Base-by-base conservation (phyloP, 345 rosid species). In the Viola odorata region DNA sequence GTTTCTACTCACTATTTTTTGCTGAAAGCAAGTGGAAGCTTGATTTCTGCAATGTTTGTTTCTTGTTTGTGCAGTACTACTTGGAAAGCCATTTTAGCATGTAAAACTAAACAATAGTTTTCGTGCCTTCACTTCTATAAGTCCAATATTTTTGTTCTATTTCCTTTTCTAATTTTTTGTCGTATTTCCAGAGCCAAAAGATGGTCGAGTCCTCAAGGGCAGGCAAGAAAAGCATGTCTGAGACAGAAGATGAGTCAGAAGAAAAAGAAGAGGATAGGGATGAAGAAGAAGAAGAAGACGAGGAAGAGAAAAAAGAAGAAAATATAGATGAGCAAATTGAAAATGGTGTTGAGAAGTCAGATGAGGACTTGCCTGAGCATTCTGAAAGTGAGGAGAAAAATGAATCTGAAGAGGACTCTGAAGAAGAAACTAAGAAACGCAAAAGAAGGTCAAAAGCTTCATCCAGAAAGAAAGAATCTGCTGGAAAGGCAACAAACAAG, bases 321-420 rank as follows among this genome's bases (percentile, higher is more conserved):
- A 62, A 69, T 10, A 75, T 72, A 66, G 87, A 73, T 14, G 88
- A 77, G 49, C 82, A 67, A 61, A 67, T 62, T 14, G 69, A 57
- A 41, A 67, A 90, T 82, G 99, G 90, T 45, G 66, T 71, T 69
- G 92, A 83, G 67, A 78, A 82, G 74, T 84, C 86, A 67, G 95
- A 85, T 75, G 73, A 76, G 17, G 85, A 82, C 73, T 77, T 73
- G 70, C 67, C 72, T 7, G 84, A 76, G 53, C 64, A 61, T 57
- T 80, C 91, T 57, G 83, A 78, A 70, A 88, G 87, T 16, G 91
- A 86, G 69, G 95, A 84, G 71, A 83, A 84, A 67, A 68, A 60
- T 71, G 84, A 76, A 58, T 76, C 91, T 16, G 88, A 79, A 41
- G 89, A 87, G 41, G 91, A 86, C 57, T 91, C 92, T 62, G 94